These are phyloP conservation scores for Nothopassalora personata DNA, from an alignment of 2,329 filamentous ascomycete genomes.

Conservation along the genomic window DNA sequence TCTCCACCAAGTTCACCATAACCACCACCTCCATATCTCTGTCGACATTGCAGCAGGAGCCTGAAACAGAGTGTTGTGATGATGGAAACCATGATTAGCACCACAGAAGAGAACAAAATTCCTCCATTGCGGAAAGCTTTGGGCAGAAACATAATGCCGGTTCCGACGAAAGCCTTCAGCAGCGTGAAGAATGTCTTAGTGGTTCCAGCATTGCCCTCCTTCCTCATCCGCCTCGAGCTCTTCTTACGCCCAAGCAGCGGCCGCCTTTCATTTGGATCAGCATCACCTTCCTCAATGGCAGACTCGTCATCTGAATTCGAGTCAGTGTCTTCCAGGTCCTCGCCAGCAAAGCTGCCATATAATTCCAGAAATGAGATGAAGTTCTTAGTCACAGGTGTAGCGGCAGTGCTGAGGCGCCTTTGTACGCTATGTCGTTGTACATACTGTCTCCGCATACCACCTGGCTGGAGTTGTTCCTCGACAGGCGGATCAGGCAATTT, in stretches of 20 bases:
- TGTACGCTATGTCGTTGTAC: constrained; percentile 43
- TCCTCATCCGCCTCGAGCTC: constrained; percentile 43
- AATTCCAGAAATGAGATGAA: constrained; percentile 72
- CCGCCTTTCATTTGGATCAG: constrained; percentile 54
- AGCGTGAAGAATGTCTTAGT: constrained; percentile 72
- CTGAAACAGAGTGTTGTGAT: constrained; percentile 68
- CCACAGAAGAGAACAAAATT: constrained; percentile 67
- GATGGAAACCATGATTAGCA: constrained; percentile 59
- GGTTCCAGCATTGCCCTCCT: constrained; percentile 60
- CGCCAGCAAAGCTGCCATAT: constrained; percentile 71
- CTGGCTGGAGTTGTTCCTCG: constrained; percentile 45
- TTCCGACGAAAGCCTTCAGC: constrained; percentile 73
- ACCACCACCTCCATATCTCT: constrained; percentile 57
- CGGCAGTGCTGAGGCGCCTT: constrained; percentile 36
- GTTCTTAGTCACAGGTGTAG: constrained; percentile 57
- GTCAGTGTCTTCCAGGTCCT: constrained; percentile 56
- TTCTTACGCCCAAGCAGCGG: constrained; percentile 57
- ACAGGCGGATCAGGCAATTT: constrained; percentile 28
- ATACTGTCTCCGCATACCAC: constrained; percentile 52
- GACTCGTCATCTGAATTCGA: constrained; percentile 46
- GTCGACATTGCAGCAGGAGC: constrained; percentile 62
- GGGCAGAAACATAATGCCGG: constrained; percentile 75
- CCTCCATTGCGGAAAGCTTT: constrained; percentile 76
- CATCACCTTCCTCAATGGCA: constrained; percentile 52
- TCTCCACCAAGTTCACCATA: constrained; percentile 69